Conservation (phyloP, 1,284 basidiomycete species). For the Tylopilus sp. region DNA sequence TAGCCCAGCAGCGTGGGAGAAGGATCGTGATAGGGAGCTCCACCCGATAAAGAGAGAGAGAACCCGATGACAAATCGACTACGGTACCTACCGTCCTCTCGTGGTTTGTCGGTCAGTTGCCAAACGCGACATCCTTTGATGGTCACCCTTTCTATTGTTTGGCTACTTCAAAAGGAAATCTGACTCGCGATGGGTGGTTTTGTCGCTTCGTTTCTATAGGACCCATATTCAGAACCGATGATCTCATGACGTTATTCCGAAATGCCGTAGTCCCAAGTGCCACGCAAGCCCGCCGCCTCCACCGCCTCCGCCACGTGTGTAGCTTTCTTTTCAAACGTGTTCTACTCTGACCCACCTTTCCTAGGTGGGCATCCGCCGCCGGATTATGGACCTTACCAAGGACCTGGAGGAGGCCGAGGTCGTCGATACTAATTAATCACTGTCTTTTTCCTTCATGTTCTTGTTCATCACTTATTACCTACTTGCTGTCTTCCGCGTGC, state of each 20-base stretch:
- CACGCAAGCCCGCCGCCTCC: slow-evolving; percentile 60
- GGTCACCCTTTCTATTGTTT: slow-evolving; percentile 58
- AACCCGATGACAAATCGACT: slow-evolving; percentile 62
- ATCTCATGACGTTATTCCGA: slow-evolving; percentile 84
- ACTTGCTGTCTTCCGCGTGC: slow-evolving; percentile 11
- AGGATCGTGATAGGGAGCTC: slow-evolving; percentile 58
- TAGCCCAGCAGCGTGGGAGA: slow-evolving; percentile 60
- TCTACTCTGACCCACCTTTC: slow-evolving; percentile 25
- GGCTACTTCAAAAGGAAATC: slow-evolving; percentile 22
- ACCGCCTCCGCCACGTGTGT: slow-evolving; percentile 48
- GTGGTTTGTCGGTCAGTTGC: slow-evolving; percentile 87
- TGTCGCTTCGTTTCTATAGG: slow-evolving; percentile 57
- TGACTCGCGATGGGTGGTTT: slow-evolving; percentile 27
- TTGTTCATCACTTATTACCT: slow-evolving; percentile 36
- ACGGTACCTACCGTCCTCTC: slow-evolving; percentile 77
- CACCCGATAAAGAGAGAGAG: slow-evolving; percentile 55
- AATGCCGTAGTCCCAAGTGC: slow-evolving; percentile 80
- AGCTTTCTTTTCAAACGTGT: slow-evolving; percentile 10
- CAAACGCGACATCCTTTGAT: slow-evolving; percentile 78
- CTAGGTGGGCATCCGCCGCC: slow-evolving; percentile 71
- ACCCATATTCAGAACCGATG: slow-evolving; percentile 88
- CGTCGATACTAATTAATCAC: slow-evolving; percentile 43
- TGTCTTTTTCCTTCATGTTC: slow-evolving; percentile 14
- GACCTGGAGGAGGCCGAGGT: slow-evolving; percentile 57
- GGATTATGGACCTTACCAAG: slow-evolving; percentile 79